Percentiles rank a stretch among this genome's conserved stretches.
Conservation (phyloP, 108 stramenopile species). For the Skeletonema costatum region DNA sequence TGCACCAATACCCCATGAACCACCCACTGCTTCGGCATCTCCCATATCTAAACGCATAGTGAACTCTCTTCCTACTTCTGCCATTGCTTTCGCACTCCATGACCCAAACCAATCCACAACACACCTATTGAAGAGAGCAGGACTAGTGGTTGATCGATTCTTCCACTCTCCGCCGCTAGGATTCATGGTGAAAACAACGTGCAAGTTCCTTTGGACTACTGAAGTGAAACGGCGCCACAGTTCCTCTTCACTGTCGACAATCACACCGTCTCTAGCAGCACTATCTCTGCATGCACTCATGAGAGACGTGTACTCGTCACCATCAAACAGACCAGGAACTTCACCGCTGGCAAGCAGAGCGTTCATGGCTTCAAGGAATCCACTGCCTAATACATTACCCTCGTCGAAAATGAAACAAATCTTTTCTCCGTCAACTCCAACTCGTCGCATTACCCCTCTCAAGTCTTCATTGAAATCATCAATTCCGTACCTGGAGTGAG, state of each 20-base stretch:
- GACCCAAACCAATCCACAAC: conserved; percentile 99
- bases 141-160: conserved; percentile 96
- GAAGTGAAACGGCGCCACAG: conserved; percentile 89
- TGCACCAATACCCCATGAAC: conserved; percentile 83
- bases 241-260: conserved; percentile 95
- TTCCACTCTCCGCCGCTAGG: conserved; percentile 93
- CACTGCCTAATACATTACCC: conserved; percentile 88
- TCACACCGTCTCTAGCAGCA: conserved; percentile 79
- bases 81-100: conserved; percentile 93
- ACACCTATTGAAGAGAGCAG: conserved; percentile 99
- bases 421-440: conserved; percentile 96
- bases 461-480: conserved; percentile 98
- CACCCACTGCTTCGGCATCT: conserved; percentile 82
- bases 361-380: conserved; percentile 99
- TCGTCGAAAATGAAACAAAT: conserved; percentile 99
- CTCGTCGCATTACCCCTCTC: conserved; percentile 89
- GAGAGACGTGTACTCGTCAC: conserved; percentile 93
- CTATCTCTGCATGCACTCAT: conserved; percentile 93
- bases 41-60: conserved; percentile 82
- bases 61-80: conserved; percentile 86
- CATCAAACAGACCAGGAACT: conserved; percentile 99
- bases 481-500: conserved; percentile 87
- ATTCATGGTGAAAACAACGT: conserved; percentile 99
- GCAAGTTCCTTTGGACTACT: conserved; percentile 95
- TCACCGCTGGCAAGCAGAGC: conserved; percentile 98